These are phyloP conservation scores for Delonix regia DNA, from an alignment of 306 rosid species.

Conservation along the genomic window DNA sequence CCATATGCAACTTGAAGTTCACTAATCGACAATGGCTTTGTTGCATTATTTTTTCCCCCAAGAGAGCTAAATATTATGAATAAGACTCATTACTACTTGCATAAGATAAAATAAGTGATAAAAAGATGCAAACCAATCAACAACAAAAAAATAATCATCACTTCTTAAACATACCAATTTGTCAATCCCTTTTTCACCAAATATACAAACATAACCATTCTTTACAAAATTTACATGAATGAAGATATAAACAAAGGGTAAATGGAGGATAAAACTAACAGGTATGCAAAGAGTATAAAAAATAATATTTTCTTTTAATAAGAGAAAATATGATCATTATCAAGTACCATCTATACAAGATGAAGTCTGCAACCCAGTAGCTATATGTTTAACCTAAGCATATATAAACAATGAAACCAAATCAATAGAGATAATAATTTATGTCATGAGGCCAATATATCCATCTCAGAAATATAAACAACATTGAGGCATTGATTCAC, in stretches of 20 bases:
- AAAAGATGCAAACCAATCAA: not conserved
- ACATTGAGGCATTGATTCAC: constrained; percentile 33
- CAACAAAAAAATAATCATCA: not conserved
- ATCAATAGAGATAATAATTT: constrained; percentile 9
- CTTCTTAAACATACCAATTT: constrained; percentile 60
- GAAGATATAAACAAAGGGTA: not conserved
- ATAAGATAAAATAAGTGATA: not conserved
- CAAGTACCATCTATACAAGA: constrained; percentile 84
- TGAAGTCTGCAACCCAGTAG: constrained; percentile 85
- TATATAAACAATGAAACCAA: constrained; percentile 24
- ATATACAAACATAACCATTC: too few relatives aligned
- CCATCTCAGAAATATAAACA: constrained; percentile 28
- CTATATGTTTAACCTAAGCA: constrained; percentile 65
- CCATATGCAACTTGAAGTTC: too few relatives aligned
- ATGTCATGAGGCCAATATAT: too few relatives aligned
- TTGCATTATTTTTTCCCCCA: constrained; percentile 52
- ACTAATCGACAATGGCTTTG: too few relatives aligned
- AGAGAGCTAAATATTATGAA: constrained; percentile 51
- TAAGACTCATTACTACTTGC: not conserved
- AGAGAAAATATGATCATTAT: not conserved
- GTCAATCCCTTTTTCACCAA: constrained; percentile 55
- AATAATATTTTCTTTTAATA: not conserved
- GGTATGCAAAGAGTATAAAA: not conserved
- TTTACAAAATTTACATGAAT: too few relatives aligned
- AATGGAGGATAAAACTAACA: constrained; percentile 18